These are phyloP conservation scores for Debaryomyces prosopidis DNA, from an alignment of 805 yeast genomes.

Conservation along the genomic window DNA sequence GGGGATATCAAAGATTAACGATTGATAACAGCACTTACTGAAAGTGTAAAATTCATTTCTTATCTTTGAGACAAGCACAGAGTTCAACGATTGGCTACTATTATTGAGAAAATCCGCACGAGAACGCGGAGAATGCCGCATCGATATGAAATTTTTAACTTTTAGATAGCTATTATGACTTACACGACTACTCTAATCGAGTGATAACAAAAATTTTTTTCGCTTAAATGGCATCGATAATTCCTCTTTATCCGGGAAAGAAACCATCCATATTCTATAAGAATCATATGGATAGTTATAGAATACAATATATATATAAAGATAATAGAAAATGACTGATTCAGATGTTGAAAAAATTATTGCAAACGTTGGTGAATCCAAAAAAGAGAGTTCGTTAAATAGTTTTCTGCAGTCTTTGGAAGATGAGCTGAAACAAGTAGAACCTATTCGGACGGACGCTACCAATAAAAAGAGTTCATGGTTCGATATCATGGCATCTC, in stretches of 20 bases:
- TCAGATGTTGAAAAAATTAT: background rate
- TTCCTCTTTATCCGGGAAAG: background rate
- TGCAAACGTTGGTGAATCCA: background rate
- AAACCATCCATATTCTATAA: background rate
- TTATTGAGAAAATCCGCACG: background rate
- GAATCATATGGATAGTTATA: background rate
- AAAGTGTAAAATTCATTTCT: no score
- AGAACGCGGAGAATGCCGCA: background rate
- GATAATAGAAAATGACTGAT: background rate
- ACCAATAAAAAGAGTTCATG: slow-evolving; percentile 23
- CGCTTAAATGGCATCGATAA: background rate
- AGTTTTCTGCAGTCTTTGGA: slow-evolving; percentile 2
- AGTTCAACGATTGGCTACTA: no score
- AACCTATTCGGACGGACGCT: slow-evolving; percentile 24
- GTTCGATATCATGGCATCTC: slow-evolving; percentile 32
- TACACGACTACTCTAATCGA: no score
- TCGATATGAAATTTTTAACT: background rate
- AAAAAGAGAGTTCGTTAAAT: slow-evolving; percentile 5
- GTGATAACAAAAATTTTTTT: background rate
- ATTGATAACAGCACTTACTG: no score
- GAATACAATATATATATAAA: background rate
- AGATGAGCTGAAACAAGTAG: background rate
- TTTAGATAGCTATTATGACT: no score
- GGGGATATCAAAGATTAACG: no score
- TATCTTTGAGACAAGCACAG: no score